Base-by-base conservation (phyloP, 2,329 filamentous ascomycete genomes). In the Elsinoe perseae region DNA sequence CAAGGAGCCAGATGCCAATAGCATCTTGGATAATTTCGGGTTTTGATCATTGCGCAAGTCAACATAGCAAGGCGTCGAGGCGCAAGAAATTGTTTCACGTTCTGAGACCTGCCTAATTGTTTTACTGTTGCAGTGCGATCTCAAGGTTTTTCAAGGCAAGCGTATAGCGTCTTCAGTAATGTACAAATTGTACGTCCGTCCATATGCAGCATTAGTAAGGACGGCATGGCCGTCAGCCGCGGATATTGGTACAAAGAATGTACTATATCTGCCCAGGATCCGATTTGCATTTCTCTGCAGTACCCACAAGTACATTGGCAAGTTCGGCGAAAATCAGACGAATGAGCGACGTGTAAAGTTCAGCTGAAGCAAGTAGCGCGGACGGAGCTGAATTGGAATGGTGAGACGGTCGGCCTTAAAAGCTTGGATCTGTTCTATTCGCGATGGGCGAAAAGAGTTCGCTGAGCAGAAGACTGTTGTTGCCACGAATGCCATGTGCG, bases 11-110 rank as follows among this genome's bases (percentile, higher is more conserved):
- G 90, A 95, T 73, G 80, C 87, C 25, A 89, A 82, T 68, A 92
- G 89, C 58, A 72, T 98, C 66, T 76, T 97, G 64, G 92, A 97
- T 75, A 91, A 82, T 69, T 97, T 97, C 78, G 92, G 92, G 1
- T 93, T 97, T 68, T 97, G 71, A 70, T n/a, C 28, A 32, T 6
- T 36, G 28, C 21, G 16, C 14, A 18, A 12, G 8, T 18, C 12
- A 25, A 23, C 25, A 34, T 52, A 52, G 48, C 48, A 52, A 32
- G 48, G 48, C 48, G 32, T 44, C 21, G 23, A 14, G 40, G 40
- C 48, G 28, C 48, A 32, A 32, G 14, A 50, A 32, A 30, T 20
- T n/a, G 16, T 32, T 10, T 12, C 9, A 50, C 16, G 14, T n/a
- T n/a, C n/a, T n/a, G n/a, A n/a, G n/a, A n/a, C n/a, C n/a, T n/a